Evolutionary conservation across 176 grass and related monocot genomes (phyloP), one percentile per base, ranked within the genome.

Genomic region (Cocos nucifera): DNA sequence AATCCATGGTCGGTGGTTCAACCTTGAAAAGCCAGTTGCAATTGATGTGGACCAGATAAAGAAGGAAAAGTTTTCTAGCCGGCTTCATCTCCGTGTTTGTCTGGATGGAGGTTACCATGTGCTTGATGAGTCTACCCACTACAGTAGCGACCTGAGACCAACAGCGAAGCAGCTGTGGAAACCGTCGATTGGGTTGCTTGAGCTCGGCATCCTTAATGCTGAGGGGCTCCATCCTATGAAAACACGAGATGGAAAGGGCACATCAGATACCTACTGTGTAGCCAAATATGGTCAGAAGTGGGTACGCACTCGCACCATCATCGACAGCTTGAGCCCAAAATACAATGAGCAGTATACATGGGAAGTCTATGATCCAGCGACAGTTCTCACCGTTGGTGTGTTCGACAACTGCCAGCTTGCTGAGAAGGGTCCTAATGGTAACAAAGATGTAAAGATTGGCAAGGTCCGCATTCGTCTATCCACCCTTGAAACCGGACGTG

Each of bases 161-260:
- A 98, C 93, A 68, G 93, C 88, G 63, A 98, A 81, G 65, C 93
- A 86, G 73, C 93, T 98, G 12, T 98, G 93, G 93, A 98, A 98
- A 59, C 84, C 93, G 0, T 67, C 93, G 17, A 85, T 98, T 64
- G 93, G 93, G 64, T 79, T 98, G 62, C 93, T 98, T 30, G 93
- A 98, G 73, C 81, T 98, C 67, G 93, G 93, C 32, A 70, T 98
- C 55, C 84, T 98, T 0, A 84, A 74, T 29, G 93, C 82, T 51
- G 73, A 92, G 29, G 93, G 88, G 15, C 75, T 89, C 73, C 87
- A 89, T 77, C 88, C 93, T 53, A 92, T 89, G 79, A 98, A 98
- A 79, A 92, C 88, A 44, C 62, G 88, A 51, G 88, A 92, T 58
- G 93, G 93, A 59, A 98, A 92, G 61, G 93, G 93, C 24, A 83